phyloP scores from a whole-genome alignment of 2,329 filamentous ascomycete species.

The Neonectria sp. region DNA sequence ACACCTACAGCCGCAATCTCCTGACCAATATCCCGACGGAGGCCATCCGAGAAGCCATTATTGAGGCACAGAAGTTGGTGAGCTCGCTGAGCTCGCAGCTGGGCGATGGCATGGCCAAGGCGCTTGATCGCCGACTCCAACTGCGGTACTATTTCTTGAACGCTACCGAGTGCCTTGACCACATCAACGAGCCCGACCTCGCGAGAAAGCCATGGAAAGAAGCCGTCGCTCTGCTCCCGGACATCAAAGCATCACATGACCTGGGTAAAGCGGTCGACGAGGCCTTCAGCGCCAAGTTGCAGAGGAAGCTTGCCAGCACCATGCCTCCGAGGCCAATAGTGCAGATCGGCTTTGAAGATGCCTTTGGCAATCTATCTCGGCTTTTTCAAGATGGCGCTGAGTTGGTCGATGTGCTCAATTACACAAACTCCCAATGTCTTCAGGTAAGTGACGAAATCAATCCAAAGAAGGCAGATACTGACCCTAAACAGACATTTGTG shows the following conservation, averaged over 20 bases:
- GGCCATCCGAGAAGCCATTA: slow-evolving; percentile 69
- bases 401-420: slow-evolving; percentile 77
- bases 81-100: slow-evolving; percentile 57
- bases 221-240: slow-evolving; percentile 65
- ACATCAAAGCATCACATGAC: slow-evolving; percentile 71
- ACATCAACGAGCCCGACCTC: slow-evolving; percentile 62
- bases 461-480: background rate
- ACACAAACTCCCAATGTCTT: slow-evolving; percentile 77
- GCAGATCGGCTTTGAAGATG: slow-evolving; percentile 79
- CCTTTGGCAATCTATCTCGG: slow-evolving; percentile 77
- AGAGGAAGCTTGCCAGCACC: slow-evolving; percentile 92
- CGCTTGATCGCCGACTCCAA: slow-evolving; percentile 75
- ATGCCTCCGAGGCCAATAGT: slow-evolving; percentile 95
- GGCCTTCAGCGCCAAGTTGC: slow-evolving; percentile 92
- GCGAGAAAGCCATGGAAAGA: slow-evolving; percentile 67
- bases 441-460: slow-evolving; percentile 65
- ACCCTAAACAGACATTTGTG: slow-evolving; percentile 74
- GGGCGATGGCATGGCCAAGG: slow-evolving; percentile 61
- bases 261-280: slow-evolving; percentile 78
- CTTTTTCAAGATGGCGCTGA: slow-evolving; percentile 82
- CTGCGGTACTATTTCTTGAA: slow-evolving; percentile 76
- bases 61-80: slow-evolving; percentile 69
- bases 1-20: slow-evolving; percentile 87
- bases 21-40: slow-evolving; percentile 74
- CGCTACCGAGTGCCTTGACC: slow-evolving; percentile 64